Conservation (phyloP, 2,329 filamentous ascomycete species). For the Curvularia sp. region DNA sequence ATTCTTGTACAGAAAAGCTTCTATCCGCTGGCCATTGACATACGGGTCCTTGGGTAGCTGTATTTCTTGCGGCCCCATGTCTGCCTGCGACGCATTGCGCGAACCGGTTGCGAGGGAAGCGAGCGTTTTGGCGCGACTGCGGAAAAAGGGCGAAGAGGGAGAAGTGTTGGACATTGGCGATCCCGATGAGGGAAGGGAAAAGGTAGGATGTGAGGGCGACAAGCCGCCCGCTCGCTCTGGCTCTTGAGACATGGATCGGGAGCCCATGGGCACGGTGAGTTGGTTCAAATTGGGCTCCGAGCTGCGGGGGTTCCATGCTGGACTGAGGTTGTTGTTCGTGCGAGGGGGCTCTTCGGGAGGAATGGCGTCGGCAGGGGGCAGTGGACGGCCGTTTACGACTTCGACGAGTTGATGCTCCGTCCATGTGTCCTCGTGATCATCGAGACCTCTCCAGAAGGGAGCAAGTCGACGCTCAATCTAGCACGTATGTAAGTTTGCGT, state of each 20-base stretch:
- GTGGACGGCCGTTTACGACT: slow-evolving; percentile 80
- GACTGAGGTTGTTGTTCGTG: slow-evolving; percentile 45
- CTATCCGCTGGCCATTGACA: slow-evolving; percentile 91
- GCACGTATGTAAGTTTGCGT: slow-evolving; percentile 22
- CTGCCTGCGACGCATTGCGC: slow-evolving; percentile 73
- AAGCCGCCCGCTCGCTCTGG: slow-evolving; percentile 71
- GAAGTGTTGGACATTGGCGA: slow-evolving; percentile 56
- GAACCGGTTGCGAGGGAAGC: slow-evolving; percentile 81
- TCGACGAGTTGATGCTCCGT: slow-evolving; percentile 95
- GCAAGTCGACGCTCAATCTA: slow-evolving; percentile 92
- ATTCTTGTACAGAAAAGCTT: slow-evolving; percentile 93
- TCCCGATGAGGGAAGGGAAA: slow-evolving; percentile 65
- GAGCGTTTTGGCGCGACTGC: slow-evolving; percentile 86
- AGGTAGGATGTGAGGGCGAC: slow-evolving; percentile 67
- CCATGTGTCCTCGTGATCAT: slow-evolving; percentile 89
- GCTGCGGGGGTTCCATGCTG: slow-evolving; percentile 54
- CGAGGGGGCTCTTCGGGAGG: slow-evolving; percentile 70
- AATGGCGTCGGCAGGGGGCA: slow-evolving; percentile 83
- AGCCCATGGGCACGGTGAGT: slow-evolving; percentile 79
- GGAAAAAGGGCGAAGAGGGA: slow-evolving; percentile 66
- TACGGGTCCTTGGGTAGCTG: slow-evolving; percentile 80
- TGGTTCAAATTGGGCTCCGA: slow-evolving; percentile 70
- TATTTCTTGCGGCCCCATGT: slow-evolving; percentile 79
- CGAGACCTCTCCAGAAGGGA: slow-evolving; percentile 92
- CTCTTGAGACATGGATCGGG: slow-evolving; percentile 77